Conservation (phyloP, 2,329 filamentous ascomycete genomes). For the Trichoderma sp. region DNA sequence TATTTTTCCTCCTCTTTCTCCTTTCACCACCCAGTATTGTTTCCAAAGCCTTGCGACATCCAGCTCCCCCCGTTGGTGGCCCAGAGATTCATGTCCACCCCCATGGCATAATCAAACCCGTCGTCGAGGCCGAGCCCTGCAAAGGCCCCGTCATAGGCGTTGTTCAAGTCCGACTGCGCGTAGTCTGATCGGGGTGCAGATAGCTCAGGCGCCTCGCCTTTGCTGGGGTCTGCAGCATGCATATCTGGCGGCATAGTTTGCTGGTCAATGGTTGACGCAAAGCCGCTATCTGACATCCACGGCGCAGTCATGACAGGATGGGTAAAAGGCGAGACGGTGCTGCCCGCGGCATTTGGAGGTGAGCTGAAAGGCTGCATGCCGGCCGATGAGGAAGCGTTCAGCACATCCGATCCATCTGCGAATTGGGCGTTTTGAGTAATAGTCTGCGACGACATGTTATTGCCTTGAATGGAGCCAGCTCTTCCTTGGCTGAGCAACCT, state of each 20-base stretch:
- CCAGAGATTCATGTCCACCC: slow-evolving; percentile 46
- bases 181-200: slow-evolving; percentile 16
- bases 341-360: neutral
- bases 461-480: neutral
- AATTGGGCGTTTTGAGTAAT: slow-evolving; percentile 35
- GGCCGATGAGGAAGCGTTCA: neutral
- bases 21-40: slow-evolving; percentile 26
- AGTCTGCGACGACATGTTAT: slow-evolving; percentile 31
- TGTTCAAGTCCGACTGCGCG: slow-evolving; percentile 47
- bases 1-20: neutral
- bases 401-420: slow-evolving; percentile 39
- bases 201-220: slow-evolving; percentile 30
- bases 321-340: slow-evolving; percentile 39
- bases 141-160: slow-evolving; percentile 54
- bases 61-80: slow-evolving; percentile 40
- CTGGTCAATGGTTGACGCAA: slow-evolving; percentile 26
- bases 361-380: slow-evolving; percentile 17
- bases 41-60: slow-evolving; percentile 41
- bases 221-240: neutral
- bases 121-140: slow-evolving; percentile 53
- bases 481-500: slow-evolving; percentile 50
- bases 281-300: slow-evolving; percentile 38
- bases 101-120: slow-evolving; percentile 49
- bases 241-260: slow-evolving; percentile 1
- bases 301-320: slow-evolving; percentile 40